These are phyloP conservation scores for Galerina marginata DNA, from an alignment of 768 basidiomycete species.

Conservation along the genomic window DNA sequence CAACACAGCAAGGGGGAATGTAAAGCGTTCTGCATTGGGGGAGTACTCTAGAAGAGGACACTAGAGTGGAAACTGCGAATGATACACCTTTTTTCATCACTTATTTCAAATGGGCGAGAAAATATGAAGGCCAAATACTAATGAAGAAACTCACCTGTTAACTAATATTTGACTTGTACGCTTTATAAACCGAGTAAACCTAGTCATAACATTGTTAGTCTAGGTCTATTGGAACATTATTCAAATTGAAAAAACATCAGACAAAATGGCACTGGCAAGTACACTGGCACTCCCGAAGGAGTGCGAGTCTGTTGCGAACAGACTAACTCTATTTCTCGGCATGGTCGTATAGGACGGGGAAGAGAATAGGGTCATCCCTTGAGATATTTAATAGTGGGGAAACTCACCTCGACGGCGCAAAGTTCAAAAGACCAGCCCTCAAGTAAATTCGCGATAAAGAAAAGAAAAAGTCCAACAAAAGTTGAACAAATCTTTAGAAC, in stretches of 20 bases:
- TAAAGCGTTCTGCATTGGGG: conserved; percentile 70
- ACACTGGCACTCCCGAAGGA: conserved; percentile 58
- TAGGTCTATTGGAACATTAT: not conserved
- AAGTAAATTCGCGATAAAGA: conserved; percentile 34
- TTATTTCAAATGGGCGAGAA: conserved; percentile 24
- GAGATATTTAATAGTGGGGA: not conserved
- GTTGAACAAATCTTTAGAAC: conserved; percentile 74
- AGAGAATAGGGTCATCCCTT: conserved; percentile 83
- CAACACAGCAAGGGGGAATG: conserved; percentile 70
- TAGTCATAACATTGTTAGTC: not conserved
- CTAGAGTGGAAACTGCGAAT: conserved; percentile 92
- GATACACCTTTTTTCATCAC: conserved; percentile 60
- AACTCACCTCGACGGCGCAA: conserved; percentile 16
- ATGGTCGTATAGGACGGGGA: conserved; percentile 93
- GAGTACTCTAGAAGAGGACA: conserved; percentile 73
- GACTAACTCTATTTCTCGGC: conserved; percentile 80
- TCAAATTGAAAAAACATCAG: conserved; percentile 50
- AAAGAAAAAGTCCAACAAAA: conserved; percentile 49
- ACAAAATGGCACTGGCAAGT: conserved; percentile 91
- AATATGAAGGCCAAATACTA: no score
- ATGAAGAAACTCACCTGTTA: no score
- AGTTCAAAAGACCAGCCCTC: conserved; percentile 43
- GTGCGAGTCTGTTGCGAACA: conserved; percentile 77
- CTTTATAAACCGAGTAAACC: not conserved
- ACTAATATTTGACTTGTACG: no score